Evolutionary conservation across 805 yeast species (phyloP), one percentile per base, ranked within the genome.

Genomic region (Priceomyces melissophilus): DNA sequence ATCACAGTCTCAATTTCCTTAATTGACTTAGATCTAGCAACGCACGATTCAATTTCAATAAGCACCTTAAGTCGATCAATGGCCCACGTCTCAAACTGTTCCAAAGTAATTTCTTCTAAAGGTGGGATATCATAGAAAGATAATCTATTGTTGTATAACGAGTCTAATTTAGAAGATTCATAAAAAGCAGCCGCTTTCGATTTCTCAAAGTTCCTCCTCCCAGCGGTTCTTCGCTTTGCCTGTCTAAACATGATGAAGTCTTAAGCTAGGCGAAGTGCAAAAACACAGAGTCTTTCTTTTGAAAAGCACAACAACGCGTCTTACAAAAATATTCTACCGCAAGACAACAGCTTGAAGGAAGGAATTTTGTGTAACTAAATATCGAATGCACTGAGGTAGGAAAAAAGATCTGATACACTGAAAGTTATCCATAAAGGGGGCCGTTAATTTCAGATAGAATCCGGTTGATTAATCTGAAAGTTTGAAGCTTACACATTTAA

Each of bases 11-110:
- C 91, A 28, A 79, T 77, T 42, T 89, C 96, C 48, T 76, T 78
- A 35, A 76, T 56, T 1, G 75, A 60, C 53, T 81, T 79, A 44
- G 82, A 81, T 50, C 95, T 73, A 16, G 83, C 79, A 32, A 75
- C 54, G 47, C 85, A 78, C 1, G 87, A 76, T 54, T 91, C 97
- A 38, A 93, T 82, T 57, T 88, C 96, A 40, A 89, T 76, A 43
- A 93, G 70, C 7, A 93, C 78, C 55, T 84, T 81, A 47, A 91
- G 71, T 44, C 99, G 69, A 55, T 91, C 98, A 40, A 93, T 83
- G 3, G 98, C 98, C 96, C 97, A 93, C 3, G 75, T 73, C 64
- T 93, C 99, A 62, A 93, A 93, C 54, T 93, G 87, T 48, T 90
- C 97, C 12, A 93, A 63, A 0, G 97, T 87, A 53, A 93, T 82